Percentiles rank a stretch among this genome's conserved stretches.
phyloP scores from a whole-genome alignment of 208 protist genomes.

The Trypanosoma lewisi region DNA sequence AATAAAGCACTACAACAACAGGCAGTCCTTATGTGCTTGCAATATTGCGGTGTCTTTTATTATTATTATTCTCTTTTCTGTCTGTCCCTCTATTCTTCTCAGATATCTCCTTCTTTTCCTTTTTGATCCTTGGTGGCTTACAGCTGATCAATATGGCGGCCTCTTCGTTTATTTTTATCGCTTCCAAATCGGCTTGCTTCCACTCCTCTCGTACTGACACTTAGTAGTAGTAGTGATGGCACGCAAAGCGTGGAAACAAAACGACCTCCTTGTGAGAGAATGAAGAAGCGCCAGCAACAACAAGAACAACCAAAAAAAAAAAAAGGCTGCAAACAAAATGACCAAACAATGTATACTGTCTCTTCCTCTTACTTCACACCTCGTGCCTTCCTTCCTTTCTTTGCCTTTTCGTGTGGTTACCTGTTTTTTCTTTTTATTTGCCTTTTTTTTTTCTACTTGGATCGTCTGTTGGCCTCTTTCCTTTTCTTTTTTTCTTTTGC shows the following conservation, averaged over 20 bases:
- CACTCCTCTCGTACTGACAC: background rate
- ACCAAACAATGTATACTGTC: background rate
- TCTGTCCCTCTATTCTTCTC: background rate
- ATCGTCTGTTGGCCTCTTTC: too few species aligned
- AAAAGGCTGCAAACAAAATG: background rate
- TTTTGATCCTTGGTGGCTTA: too few species aligned
- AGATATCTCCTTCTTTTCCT: background rate
- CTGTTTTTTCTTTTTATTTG: background rate
- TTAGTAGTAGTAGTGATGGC: conserved; percentile 5
- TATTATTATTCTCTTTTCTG: background rate
- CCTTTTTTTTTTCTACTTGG: too few species aligned
- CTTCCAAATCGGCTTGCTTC: background rate
- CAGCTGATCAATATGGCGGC: too few species aligned
- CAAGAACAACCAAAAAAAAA: conserved; percentile 2
- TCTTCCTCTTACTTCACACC: conserved; percentile 11
- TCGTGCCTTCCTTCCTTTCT: background rate
- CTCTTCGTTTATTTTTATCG: background rate
- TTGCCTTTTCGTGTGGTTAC: too few species aligned
- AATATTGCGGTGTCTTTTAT: background rate
- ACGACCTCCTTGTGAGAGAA: background rate
- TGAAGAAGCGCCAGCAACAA: background rate
- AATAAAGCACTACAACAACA: background rate
- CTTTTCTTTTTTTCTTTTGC: too few species aligned
- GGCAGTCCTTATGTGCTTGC: background rate
- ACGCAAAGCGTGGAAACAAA: background rate